A percentile compares a stretch with the other conserved stretches of the same genome.
Evolutionary conservation across 164 flowering plant genomes (phyloP).

Genomic region (Warburgia ugandensis): DNA sequence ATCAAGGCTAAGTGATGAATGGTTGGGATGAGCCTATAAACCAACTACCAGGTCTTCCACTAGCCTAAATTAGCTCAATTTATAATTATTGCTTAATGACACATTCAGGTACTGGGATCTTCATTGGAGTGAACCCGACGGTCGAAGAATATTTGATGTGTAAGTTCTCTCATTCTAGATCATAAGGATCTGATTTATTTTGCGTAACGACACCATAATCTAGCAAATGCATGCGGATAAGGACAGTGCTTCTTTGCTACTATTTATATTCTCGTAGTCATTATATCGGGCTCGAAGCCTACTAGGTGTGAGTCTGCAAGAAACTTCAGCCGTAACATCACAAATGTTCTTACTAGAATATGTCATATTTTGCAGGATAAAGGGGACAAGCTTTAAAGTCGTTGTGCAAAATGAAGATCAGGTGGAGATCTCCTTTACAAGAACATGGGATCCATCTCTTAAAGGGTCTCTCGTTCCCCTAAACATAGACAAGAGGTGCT

Average conservation of each 20-base stretch:
- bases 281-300: too few relatives aligned
- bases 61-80: too few relatives aligned
- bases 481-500: constrained; percentile 82
- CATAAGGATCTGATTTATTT: background rate
- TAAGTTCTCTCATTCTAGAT: background rate
- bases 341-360: background rate
- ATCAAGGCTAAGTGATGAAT: too few relatives aligned
- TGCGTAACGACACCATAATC: background rate
- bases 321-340: too few relatives aligned
- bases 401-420: constrained; percentile 55
- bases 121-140: constrained; percentile 26
- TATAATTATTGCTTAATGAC: background rate
- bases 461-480: constrained; percentile 55
- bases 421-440: constrained; percentile 77
- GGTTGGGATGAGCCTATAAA: too few relatives aligned
- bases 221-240: background rate
- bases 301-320: too few relatives aligned
- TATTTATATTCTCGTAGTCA: too few relatives aligned
- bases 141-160: constrained; percentile 21
- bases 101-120: constrained; percentile 39
- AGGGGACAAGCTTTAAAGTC: constrained; percentile 53
- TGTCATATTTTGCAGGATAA: constrained; percentile 42
- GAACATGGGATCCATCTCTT: constrained; percentile 65
- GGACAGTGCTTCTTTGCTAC: background rate
- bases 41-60: too few relatives aligned